A percentile compares a stretch with the other conserved stretches of the same genome.
Conservation (phyloP, 805 yeast species). For the Pichia gijzeniarum region DNA sequence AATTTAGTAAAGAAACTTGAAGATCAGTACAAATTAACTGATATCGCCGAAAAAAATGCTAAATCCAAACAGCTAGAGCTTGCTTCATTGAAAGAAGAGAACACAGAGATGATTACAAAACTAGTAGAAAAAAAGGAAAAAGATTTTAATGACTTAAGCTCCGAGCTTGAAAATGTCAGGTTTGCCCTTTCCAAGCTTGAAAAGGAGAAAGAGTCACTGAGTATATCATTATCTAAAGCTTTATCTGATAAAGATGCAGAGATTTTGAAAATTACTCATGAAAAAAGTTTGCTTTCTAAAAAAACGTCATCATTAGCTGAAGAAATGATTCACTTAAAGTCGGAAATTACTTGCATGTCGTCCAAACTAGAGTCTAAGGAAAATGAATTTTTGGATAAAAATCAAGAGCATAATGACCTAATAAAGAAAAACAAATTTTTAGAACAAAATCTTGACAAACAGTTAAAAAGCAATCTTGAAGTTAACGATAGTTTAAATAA, state of each 20-base stretch:
- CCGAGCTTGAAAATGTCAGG: not conserved
- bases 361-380: not conserved
- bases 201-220: not conserved
- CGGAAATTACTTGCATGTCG: not conserved
- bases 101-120: not conserved
- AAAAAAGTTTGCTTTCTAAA: not conserved
- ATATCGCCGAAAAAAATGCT: not conserved
- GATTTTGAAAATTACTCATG: not conserved
- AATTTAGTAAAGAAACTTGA: constrained; percentile 1
- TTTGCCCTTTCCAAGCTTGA: not conserved
- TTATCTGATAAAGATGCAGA: not conserved
- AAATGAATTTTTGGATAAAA: not conserved
- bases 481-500: no score
- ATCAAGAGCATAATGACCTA: not conserved
- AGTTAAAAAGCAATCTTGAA: no score
- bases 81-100: not conserved
- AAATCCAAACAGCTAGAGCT: not conserved
- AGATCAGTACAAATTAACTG: not conserved
- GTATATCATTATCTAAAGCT: not conserved
- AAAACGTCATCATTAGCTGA: not conserved
- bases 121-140: not conserved
- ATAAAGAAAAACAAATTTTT: not conserved
- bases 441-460: not conserved
- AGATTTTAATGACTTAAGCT: not conserved
- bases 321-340: not conserved